Evolutionary conservation across 805 yeast species (phyloP), one percentile per base, ranked within the genome.

Genomic region (Yamadazyma sp.): DNA sequence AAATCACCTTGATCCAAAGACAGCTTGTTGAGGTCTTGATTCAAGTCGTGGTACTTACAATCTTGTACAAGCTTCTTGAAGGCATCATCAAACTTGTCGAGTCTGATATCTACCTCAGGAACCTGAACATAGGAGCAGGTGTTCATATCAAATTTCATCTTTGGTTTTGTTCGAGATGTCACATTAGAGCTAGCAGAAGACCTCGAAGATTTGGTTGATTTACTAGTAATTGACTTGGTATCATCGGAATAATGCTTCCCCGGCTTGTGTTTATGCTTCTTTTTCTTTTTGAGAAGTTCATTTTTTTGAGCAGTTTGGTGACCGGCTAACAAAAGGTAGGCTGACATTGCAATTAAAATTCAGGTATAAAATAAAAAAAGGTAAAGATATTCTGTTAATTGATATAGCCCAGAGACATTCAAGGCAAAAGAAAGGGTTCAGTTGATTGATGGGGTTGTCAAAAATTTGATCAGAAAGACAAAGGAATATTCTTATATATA

Each of bases 291-390:
- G n/a, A n/a, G n/a, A n/a, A n/a, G n/a, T 6, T 20, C 8, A 23
- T 38, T 26, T 27, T 35, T 30, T 14, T 35, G 25, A 12, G 24
- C 28, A n/a, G 33, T 32, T 38, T 46, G 49, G 22, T 40, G 38
- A 29, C 46, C 41, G 10, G 38, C 49, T 15, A 46, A 21, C 25
- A 46, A 38, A 15, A 46, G 31, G 27, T 38, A 46, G 2, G 44
- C 49, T 11, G 47, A 42, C 49, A 46, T 46, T 30, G 9, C n/a
- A 12, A 13, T 5, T 4, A 9, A 9, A 11, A n/a, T 25, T 11
- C 8, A n/a, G 15, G 28, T n/a, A 25, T 25, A 25, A 11, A 30
- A 19, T n/a, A 30, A 19, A 19, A 13, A 30, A 13, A 22, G 25
- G n/a, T 7, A 7, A 22, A 22, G 4, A n/a, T n/a, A n/a, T n/a